A percentile compares a stretch with the other conserved stretches of the same genome.
Conservation (phyloP, 257 asterid genomes). For the Rhazya stricta region DNA sequence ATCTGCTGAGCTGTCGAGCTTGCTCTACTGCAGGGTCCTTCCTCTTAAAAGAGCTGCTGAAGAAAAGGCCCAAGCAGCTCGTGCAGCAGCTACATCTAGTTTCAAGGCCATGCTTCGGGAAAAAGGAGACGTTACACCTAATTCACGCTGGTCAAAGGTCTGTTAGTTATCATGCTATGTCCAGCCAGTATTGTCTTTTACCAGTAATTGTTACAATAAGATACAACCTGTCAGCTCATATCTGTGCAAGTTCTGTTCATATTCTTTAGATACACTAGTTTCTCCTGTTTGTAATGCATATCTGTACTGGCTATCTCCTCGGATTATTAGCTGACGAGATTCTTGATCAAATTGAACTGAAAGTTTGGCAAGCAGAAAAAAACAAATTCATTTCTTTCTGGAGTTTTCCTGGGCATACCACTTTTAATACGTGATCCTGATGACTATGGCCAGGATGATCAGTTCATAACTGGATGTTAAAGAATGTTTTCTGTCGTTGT, state of each 20-base stretch:
- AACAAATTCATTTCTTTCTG: not conserved
- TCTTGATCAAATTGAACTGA: not conserved
- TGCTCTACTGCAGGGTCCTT: conserved; percentile 50
- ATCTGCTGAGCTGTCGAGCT: conserved; percentile 20
- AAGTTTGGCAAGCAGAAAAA: not conserved
- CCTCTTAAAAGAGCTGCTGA: conserved; percentile 67
- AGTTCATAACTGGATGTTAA: not conserved
- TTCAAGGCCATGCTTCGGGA: conserved; percentile 86
- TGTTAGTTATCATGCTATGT: conserved; percentile 4
- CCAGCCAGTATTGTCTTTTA: not conserved
- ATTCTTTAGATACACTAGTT: not conserved
- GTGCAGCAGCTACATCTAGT: conserved; percentile 57
- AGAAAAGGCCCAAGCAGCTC: conserved; percentile 75
- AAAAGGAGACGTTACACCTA: conserved; percentile 54
- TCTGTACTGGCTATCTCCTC: not conserved
- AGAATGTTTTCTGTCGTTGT: not conserved
- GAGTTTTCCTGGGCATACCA: not conserved
- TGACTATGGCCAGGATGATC: not conserved
- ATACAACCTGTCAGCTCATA: not conserved
- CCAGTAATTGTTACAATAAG: not conserved
- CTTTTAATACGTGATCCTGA: not conserved
- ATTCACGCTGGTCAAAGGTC: conserved; percentile 96
- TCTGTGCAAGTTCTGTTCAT: not conserved
- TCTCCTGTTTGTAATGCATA: not conserved
- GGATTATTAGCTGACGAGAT: not conserved